Percentiles rank a stretch among this genome's conserved stretches.
Evolutionary conservation across 345 rosid genomes (phyloP).

Genomic region (Reutealis trisperma): DNA sequence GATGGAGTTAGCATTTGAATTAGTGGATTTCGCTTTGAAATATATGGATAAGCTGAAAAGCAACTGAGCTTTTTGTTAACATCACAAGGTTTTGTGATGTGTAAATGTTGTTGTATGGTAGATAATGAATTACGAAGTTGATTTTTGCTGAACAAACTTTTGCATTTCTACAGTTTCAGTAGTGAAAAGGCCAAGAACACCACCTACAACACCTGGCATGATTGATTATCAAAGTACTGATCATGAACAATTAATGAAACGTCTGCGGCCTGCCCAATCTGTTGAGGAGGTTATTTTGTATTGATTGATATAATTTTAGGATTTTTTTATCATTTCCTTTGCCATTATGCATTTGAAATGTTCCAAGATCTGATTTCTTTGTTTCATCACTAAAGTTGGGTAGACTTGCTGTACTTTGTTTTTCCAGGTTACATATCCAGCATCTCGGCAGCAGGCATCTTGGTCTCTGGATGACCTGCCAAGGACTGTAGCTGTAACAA

Average conservation of each 20-base stretch:
- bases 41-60: not conserved
- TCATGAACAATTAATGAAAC: slow-evolving; percentile 78
- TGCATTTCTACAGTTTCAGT: slow-evolving; percentile 44
- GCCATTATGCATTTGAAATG: slow-evolving; percentile 15
- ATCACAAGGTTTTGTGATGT: not conserved
- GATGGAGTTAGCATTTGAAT: not conserved
- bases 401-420: slow-evolving; percentile 11
- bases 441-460: slow-evolving; percentile 56
- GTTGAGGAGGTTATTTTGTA: slow-evolving; percentile 66
- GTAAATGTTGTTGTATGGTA: not conserved
- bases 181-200: slow-evolving; percentile 78
- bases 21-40: not conserved
- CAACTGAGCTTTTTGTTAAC: not conserved
- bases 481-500: slow-evolving; percentile 58
- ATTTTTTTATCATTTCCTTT: slow-evolving; percentile 12
- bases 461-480: slow-evolving; percentile 86
- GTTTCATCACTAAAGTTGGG: slow-evolving; percentile 7
- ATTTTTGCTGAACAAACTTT: slow-evolving; percentile 17
- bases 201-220: slow-evolving; percentile 61
- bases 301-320: slow-evolving; percentile 8
- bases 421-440: slow-evolving; percentile 68
- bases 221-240: slow-evolving; percentile 84
- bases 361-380: slow-evolving; percentile 8
- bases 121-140: slow-evolving; percentile 7
- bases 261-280: slow-evolving; percentile 72